Evolutionary conservation across 2,329 filamentous ascomycete genomes (phyloP).

Genomic region (Pleurostoma richardsiae): DNA sequence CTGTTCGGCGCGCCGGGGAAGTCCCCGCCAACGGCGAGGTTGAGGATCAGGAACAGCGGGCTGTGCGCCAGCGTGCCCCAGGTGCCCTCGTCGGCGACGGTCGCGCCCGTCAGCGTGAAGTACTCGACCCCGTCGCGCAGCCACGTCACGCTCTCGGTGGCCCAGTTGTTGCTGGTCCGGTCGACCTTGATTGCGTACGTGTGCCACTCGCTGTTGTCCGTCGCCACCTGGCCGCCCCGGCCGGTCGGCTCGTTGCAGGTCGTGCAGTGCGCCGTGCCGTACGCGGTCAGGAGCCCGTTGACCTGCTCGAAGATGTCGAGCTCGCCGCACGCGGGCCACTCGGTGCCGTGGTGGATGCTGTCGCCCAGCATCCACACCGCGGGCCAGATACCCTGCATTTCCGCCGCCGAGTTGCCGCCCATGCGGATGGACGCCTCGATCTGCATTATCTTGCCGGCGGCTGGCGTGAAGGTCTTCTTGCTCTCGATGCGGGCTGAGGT

Average conservation of each 20-base stretch:
- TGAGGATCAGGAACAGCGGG: conserved; percentile 47
- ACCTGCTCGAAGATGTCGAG: conserved; percentile 54
- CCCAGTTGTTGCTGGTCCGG: conserved; percentile 38
- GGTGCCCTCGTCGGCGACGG: conserved; percentile 36
- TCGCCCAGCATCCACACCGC: conserved; percentile 55
- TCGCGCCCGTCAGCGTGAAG: conserved; percentile 34
- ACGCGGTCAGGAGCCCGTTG: conserved; percentile 40
- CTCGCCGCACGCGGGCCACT: conserved; percentile 51
- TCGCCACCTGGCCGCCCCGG: conserved; percentile 7
- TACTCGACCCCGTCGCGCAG: conserved; percentile 38
- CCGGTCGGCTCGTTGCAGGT: conserved; percentile 42
- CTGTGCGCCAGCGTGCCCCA: conserved; percentile 46
- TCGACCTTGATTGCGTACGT: conserved; percentile 46
- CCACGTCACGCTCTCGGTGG: conserved; percentile 46
- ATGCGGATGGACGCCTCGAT: conserved; percentile 42
- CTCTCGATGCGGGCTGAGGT: conserved; percentile 51
- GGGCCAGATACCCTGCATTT: conserved; percentile 52
- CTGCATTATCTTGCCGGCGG: conserved; percentile 36
- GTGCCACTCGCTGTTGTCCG: conserved; percentile 36
- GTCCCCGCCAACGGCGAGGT: conserved; percentile 50
- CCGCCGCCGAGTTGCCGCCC: conserved; percentile 27
- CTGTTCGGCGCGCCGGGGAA: conserved; percentile 43
- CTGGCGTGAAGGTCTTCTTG: conserved; percentile 39
- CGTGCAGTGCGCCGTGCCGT: conserved; percentile 50
- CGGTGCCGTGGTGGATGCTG: conserved; percentile 36